A percentile compares a stretch with the other conserved stretches of the same genome.
Conservation (phyloP, 108 stramenopile genomes). For the Discostella pseudostelligera region DNA sequence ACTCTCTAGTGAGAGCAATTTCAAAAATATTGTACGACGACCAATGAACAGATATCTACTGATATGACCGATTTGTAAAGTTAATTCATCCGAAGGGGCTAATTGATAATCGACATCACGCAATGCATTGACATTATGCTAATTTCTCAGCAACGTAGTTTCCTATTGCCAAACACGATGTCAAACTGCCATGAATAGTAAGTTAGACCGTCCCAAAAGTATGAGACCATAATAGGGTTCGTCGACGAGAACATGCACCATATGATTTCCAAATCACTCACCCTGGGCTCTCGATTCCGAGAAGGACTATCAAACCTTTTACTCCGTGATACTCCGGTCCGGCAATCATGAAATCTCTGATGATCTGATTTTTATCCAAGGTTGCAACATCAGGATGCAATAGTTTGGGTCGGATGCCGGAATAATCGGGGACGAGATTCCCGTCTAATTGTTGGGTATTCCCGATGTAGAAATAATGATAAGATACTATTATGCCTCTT, state of each 20-base stretch:
- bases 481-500: too few relatives aligned
- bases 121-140: conserved; percentile 4
- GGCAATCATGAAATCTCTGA: conserved; percentile 68
- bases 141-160: conserved; percentile 50
- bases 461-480: too few relatives aligned
- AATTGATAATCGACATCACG: background rate
- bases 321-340: conserved; percentile 59
- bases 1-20: too few relatives aligned
- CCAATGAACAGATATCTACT: too few relatives aligned
- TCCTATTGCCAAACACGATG: conserved; percentile 75
- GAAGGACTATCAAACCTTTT: conserved; percentile 57
- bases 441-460: conserved; percentile 1
- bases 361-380: background rate
- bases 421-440: conserved; percentile 68
- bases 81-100: too few relatives aligned
- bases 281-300: conserved; percentile 87
- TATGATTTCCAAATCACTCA: background rate
- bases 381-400: conserved; percentile 52
- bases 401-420: conserved; percentile 83
- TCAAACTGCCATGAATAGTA: conserved; percentile 30
- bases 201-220: background rate
- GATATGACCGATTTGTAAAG: too few relatives aligned
- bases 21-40: too few relatives aligned
- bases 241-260: background rate
- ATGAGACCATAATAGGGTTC: background rate